Percentiles rank a stretch among this genome's conserved stretches.
Evolutionary conservation across 305 asterid species (phyloP).

Genomic region (Fraxinus floribunda): DNA sequence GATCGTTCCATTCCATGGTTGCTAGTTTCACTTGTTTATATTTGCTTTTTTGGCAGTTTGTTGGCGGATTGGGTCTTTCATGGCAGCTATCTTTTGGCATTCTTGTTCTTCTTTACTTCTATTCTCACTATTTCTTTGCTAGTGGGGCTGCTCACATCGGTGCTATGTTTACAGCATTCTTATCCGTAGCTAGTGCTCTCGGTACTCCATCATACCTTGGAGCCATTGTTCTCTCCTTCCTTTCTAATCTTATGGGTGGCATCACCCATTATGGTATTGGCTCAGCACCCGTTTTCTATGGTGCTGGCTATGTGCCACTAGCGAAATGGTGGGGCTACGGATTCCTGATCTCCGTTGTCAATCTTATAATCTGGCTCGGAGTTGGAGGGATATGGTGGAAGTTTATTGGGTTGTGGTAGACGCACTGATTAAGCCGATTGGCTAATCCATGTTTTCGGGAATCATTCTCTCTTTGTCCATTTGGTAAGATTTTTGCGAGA

Average conservation of each 20-base stretch:
- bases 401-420: constrained; percentile 75
- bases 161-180: constrained; percentile 58
- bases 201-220: constrained; percentile 89
- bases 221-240: constrained; percentile 78
- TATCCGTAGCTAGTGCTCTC: constrained; percentile 87
- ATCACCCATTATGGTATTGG: constrained; percentile 97
- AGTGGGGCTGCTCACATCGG: not conserved
- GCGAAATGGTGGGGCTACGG: constrained; percentile 72
- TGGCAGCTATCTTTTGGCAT: constrained; percentile 97
- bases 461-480: not conserved
- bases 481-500: not conserved
- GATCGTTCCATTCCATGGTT: not conserved
- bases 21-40: constrained; percentile 7
- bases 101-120: constrained; percentile 94
- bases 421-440: not conserved
- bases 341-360: constrained; percentile 76
- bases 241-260: constrained; percentile 97
- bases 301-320: not conserved
- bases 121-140: constrained; percentile 89
- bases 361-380: constrained; percentile 46
- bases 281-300: not conserved
- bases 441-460: not conserved
- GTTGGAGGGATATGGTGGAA: constrained; percentile 98
- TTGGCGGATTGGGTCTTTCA: constrained; percentile 88
- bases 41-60: constrained; percentile 56